These are phyloP conservation scores for Neopestalotiopsis rosae DNA, from an alignment of 2,329 filamentous ascomycete genomes.

Conservation along the genomic window DNA sequence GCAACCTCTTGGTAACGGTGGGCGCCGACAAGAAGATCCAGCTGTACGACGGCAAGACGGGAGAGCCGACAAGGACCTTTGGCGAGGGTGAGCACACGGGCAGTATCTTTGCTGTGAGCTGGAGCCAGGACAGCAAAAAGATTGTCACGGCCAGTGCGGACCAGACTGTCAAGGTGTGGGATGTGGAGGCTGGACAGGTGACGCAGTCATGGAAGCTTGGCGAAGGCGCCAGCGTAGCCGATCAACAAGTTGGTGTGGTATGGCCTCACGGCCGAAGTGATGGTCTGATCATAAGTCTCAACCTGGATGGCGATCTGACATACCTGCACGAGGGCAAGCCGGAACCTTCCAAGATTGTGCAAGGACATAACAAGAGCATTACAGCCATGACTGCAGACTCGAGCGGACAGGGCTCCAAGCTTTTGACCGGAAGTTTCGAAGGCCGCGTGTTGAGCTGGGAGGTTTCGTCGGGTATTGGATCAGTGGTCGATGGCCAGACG, in stretches of 20 bases:
- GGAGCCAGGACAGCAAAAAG: constrained; percentile 83
- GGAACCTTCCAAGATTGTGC: constrained; percentile 73
- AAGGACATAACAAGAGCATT: constrained; percentile 91
- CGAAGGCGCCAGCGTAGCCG: constrained; percentile 73
- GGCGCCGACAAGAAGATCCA: constrained; percentile 93
- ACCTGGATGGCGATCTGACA: constrained; percentile 86
- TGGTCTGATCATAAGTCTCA: constrained; percentile 87
- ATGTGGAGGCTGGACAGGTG: constrained; percentile 77
- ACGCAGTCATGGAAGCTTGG: constrained; percentile 87
- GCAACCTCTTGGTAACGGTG: constrained; percentile 80
- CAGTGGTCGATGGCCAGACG: constrained; percentile 76
- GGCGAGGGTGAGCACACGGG: constrained; percentile 87
- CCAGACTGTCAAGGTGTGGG: constrained; percentile 94
- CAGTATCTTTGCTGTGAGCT: constrained; percentile 90
- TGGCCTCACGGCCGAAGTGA: constrained; percentile 85
- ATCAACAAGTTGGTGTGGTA: constrained; percentile 95
- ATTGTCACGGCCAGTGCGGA: constrained; percentile 94
- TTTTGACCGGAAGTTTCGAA: constrained; percentile 93
- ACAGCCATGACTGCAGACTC: constrained; percentile 72
- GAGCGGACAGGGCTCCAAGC: constrained; percentile 62
- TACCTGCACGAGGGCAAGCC: constrained; percentile 79
- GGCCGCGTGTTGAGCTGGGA: constrained; percentile 89
- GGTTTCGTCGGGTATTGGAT: constrained; percentile 68
- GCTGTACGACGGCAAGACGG: constrained; percentile 95
- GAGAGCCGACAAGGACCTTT: constrained; percentile 78